Evolutionary conservation across 176 grass and related monocot genomes (phyloP).

Genomic region (Phyllostachys edulis): DNA sequence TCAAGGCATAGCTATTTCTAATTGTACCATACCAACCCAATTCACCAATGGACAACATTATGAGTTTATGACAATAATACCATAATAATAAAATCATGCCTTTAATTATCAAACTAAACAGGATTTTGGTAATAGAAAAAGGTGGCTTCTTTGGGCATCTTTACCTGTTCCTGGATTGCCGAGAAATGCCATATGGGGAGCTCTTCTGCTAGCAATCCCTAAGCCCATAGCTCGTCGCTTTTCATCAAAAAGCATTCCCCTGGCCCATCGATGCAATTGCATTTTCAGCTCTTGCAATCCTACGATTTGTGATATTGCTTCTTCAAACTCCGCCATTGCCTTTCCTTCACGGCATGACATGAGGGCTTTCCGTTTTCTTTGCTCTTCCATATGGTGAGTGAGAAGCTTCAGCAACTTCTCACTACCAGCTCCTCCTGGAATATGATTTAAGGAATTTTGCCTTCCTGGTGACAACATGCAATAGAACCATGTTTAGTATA

Average conservation of each 20-base stretch:
- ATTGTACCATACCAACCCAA: background rate
- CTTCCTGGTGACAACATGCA: conserved; percentile 58
- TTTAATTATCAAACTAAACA: conserved; percentile 19
- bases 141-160: background rate
- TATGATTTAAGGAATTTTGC: conserved; percentile 72
- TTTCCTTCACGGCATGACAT: conserved; percentile 62
- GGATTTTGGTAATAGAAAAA: background rate
- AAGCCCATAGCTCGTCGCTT: conserved; percentile 85
- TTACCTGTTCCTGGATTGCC: conserved; percentile 98
- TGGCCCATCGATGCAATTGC: conserved; percentile 91
- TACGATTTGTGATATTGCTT: conserved; percentile 80
- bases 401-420: conserved; percentile 70
- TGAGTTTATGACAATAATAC: background rate
- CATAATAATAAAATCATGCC: conserved; percentile 7
- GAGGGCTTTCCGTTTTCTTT: conserved; percentile 74
- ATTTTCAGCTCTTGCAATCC: conserved; percentile 86
- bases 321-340: conserved; percentile 82
- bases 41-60: background rate
- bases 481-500: conserved; percentile 33
- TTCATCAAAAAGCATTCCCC: conserved; percentile 98
- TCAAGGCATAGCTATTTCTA: conserved; percentile 4
- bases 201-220: conserved; percentile 72
- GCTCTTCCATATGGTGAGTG: conserved; percentile 63
- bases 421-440: conserved; percentile 45
- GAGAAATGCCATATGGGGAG: conserved; percentile 96